Conservation (phyloP, 2,329 filamentous ascomycete species). For the Aspergillus nomiae region DNA sequence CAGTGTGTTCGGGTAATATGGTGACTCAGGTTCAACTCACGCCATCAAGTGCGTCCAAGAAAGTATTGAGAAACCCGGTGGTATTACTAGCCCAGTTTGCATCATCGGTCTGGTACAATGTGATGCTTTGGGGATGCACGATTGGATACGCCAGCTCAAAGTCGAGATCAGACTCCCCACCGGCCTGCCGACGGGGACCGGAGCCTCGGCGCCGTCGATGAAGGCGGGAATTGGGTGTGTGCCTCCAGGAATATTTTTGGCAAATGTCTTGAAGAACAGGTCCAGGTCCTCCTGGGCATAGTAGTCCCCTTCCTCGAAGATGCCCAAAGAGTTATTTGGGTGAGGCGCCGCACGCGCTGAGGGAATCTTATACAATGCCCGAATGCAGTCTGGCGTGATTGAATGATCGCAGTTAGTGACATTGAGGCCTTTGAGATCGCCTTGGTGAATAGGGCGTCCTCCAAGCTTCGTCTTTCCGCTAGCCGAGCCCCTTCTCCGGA, state of each 20-base stretch:
- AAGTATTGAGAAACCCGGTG: slow-evolving; percentile 7
- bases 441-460: neutral
- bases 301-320: slow-evolving; percentile 12
- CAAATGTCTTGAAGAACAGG: slow-evolving; percentile 5
- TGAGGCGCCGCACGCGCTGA: neutral
- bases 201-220: slow-evolving; percentile 6
- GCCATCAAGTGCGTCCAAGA: slow-evolving; percentile 11
- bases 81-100: neutral
- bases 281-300: slow-evolving; percentile 11
- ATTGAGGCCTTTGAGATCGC: neutral
- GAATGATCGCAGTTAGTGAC: slow-evolving; percentile 1
- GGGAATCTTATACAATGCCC: slow-evolving; percentile 11
- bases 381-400: slow-evolving; percentile 7
- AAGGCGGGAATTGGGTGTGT: slow-evolving; percentile 10
- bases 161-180: slow-evolving; percentile 9
- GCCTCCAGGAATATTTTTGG: slow-evolving; percentile 3
- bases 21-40: neutral
- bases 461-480: neutral
- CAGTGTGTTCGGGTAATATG: too few relatives aligned
- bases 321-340: slow-evolving; percentile 7
- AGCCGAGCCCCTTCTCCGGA: neutral
- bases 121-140: slow-evolving; percentile 7
- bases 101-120: slow-evolving; percentile 8
- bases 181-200: neutral
- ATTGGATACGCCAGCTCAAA: slow-evolving; percentile 10